Evolutionary conservation across 768 basidiomycete species (phyloP).

Genomic region (Russula foetens): DNA sequence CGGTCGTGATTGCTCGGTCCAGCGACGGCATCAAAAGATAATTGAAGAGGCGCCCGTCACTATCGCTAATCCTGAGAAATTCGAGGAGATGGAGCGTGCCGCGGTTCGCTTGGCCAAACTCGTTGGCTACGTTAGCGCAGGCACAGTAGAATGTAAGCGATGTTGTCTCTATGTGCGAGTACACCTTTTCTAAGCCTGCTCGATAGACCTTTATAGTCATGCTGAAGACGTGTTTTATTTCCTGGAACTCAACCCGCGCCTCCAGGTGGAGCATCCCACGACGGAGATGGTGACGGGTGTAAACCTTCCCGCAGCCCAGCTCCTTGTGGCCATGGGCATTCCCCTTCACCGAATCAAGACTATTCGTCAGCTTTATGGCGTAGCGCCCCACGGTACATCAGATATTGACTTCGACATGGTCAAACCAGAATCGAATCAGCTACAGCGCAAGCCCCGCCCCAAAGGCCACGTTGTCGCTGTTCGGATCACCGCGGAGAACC

Average conservation of each 20-base stretch:
- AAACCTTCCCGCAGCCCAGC: conserved; percentile 94
- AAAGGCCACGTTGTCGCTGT: conserved; percentile 99
- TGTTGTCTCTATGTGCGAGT: neutral
- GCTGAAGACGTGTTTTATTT: conserved; percentile 94
- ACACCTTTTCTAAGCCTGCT: conserved; percentile 9
- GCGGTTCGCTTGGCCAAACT: conserved; percentile 99
- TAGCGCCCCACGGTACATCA: conserved; percentile 79
- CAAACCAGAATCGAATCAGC: conserved; percentile 76
- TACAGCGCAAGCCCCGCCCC: conserved; percentile 91
- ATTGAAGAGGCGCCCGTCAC: conserved; percentile 99
- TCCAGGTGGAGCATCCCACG: conserved; percentile 99
- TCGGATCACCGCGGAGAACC: conserved; percentile 98
- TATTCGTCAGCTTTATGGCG: conserved; percentile 92
- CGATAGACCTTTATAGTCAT: conserved; percentile 85
- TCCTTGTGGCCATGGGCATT: conserved; percentile 97
- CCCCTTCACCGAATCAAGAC: conserved; percentile 93
- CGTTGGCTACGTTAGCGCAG: conserved; percentile 97
- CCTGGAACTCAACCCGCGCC: conserved; percentile 97
- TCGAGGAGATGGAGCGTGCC: conserved; percentile 97
- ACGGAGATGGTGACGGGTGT: conserved; percentile 99
- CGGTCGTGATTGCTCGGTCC: conserved; percentile 98
- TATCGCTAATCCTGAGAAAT: conserved; percentile 85
- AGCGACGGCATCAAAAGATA: conserved; percentile 98
- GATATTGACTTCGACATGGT: conserved; percentile 97
- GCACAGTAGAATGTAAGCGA: conserved; percentile 89